These are phyloP conservation scores for Tolypocladium tundrense DNA, from an alignment of 2,329 filamentous ascomycete species.

Conservation along the genomic window DNA sequence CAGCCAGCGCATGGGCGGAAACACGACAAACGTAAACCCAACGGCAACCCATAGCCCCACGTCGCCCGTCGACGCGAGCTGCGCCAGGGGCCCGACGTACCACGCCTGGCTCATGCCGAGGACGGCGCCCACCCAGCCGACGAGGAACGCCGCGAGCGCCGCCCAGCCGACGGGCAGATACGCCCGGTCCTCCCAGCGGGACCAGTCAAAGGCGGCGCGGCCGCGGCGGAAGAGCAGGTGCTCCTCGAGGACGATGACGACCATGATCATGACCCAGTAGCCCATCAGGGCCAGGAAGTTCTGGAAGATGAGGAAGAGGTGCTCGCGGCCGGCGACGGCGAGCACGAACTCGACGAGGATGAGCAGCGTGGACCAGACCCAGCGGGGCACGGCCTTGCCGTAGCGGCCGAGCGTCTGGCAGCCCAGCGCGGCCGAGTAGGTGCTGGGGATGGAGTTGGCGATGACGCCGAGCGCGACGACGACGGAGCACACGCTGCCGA, in stretches of 20 bases:
- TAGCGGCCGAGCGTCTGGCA: conserved; percentile 48
- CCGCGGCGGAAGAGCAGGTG: conserved; percentile 31
- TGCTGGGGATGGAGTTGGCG: conserved; percentile 44
- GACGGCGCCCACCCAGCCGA: conserved; percentile 39
- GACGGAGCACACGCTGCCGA: conserved; percentile 47
- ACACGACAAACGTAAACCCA: conserved; percentile 46
- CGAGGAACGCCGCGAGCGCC: conserved; percentile 31
- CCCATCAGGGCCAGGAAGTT: conserved; percentile 45
- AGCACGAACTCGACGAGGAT: conserved; percentile 46
- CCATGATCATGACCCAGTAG: conserved; percentile 44
- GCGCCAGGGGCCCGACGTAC: conserved; percentile 47
- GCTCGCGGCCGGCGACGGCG: conserved; percentile 39
- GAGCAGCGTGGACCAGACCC: conserved; percentile 42
- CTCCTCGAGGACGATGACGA: conserved; percentile 35
- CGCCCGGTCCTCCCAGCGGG: conserved; percentile 34
- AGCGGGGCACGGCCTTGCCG: conserved; percentile 40
- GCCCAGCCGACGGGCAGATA: conserved; percentile 33
- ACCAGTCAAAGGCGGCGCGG: conserved; percentile 27
- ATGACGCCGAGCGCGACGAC: conserved; percentile 43
- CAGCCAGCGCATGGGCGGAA: conserved; percentile 15
- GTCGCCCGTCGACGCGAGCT: conserved; percentile 38
- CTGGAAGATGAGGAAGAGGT: conserved; percentile 42
- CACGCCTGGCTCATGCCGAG: conserved; percentile 49
- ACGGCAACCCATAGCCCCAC: conserved; percentile 50
- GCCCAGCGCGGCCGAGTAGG: conserved; percentile 48